Evolutionary conservation across 2,329 filamentous ascomycete genomes (phyloP).

Genomic region (Aspergillus floridensis): DNA sequence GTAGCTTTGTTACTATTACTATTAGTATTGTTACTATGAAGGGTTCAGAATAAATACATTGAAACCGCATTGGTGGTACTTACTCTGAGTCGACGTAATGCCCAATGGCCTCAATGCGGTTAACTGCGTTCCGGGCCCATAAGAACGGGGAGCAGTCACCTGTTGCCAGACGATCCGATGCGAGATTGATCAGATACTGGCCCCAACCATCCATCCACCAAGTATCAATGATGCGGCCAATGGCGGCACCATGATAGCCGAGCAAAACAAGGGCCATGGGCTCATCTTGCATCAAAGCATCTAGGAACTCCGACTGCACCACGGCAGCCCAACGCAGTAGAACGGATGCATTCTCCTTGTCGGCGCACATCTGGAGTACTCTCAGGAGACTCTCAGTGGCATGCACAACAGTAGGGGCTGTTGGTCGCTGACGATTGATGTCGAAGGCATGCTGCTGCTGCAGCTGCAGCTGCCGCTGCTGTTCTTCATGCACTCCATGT

Average conservation of each 20-base stretch:
- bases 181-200: slow-evolving; percentile 1
- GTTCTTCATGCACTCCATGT: not conserved
- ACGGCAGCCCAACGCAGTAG: slow-evolving; percentile 12
- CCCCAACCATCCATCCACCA: slow-evolving; percentile 17
- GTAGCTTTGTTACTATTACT: too few relatives aligned
- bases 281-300: not conserved
- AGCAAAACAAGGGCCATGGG: not conserved
- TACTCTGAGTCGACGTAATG: too few relatives aligned
- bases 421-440: not conserved
- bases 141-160: not conserved
- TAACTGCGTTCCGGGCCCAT: not conserved
- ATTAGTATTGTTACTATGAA: too few relatives aligned
- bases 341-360: not conserved
- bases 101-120: not conserved
- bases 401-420: not conserved
- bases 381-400: not conserved
- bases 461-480: not conserved
- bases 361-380: not conserved
- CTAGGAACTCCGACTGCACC: not conserved
- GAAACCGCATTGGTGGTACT: too few relatives aligned
- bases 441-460: not conserved
- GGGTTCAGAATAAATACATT: too few relatives aligned
- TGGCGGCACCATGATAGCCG: slow-evolving; percentile 6
- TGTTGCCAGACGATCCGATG: not conserved
- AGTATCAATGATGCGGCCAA: slow-evolving; percentile 1